These are phyloP conservation scores for Cryoendolithus antarcticus DNA, from an alignment of 2,329 filamentous ascomycete genomes.

Conservation along the genomic window DNA sequence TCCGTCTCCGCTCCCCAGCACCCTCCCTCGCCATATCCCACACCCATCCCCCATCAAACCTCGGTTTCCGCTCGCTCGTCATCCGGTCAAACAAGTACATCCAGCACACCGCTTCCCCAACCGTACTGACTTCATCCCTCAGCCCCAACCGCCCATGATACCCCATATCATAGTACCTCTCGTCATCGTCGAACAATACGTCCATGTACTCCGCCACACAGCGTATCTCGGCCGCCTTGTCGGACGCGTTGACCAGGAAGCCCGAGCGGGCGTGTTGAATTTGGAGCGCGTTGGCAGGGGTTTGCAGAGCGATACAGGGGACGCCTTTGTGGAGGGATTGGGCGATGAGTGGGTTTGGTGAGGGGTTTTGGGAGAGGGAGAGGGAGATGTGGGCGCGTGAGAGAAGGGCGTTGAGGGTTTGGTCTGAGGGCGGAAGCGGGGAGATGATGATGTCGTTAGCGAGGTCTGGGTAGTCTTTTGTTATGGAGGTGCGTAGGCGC, in stretches of 20 bases:
- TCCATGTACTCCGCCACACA: neutral
- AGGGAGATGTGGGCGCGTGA: conserved; percentile 60
- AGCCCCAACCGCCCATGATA: neutral
- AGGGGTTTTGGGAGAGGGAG: conserved; percentile 69
- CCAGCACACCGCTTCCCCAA: neutral
- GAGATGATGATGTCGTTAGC: conserved; percentile 56
- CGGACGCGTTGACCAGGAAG: neutral
- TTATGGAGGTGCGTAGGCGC: conserved; percentile 55
- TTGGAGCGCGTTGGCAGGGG: conserved; percentile 72
- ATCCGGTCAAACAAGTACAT: conserved; percentile 37
- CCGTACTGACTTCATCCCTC: neutral
- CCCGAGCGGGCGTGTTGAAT: conserved; percentile 45
- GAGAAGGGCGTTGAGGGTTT: conserved; percentile 65
- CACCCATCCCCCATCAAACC: conserved; percentile 54
- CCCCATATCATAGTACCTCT: neutral
- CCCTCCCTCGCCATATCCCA: conserved; percentile 61
- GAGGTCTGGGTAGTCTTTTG: conserved; percentile 49
- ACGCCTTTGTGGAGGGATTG: conserved; percentile 71
- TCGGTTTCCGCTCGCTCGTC: conserved; percentile 43
- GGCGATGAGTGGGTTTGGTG: conserved; percentile 78
- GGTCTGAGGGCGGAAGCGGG: conserved; percentile 65
- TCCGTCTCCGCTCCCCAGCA: conserved; percentile 30
- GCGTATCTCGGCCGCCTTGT: neutral
- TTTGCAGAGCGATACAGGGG: conserved; percentile 61
- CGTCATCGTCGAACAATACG: neutral